Conservation (phyloP, 2,329 filamentous ascomycete species). For the Graphilbum fragrans region DNA sequence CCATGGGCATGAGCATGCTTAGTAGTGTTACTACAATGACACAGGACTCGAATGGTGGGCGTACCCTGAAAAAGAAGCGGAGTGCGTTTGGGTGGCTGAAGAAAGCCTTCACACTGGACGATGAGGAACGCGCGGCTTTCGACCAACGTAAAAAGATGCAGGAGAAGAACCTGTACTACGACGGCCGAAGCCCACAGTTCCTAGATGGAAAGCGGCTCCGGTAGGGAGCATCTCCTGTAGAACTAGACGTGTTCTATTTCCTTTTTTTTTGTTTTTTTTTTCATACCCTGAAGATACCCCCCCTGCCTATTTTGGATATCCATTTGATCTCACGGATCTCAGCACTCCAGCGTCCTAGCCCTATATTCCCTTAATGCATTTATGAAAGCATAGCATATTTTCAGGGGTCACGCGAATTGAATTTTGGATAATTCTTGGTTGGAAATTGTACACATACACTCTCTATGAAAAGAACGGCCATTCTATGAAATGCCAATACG, state of each 20-base stretch:
- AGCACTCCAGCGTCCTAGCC: background rate
- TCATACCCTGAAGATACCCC: background rate
- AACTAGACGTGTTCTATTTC: no score
- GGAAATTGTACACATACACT: no score
- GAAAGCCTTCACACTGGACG: conserved; percentile 53
- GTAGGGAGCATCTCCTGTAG: background rate
- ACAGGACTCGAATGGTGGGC: conserved; percentile 22
- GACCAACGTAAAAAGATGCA: conserved; percentile 40
- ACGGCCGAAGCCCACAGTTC: conserved; percentile 37
- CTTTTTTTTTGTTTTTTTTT: no score
- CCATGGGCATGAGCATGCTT: conserved; percentile 44
- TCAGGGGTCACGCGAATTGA: background rate
- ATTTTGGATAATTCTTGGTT: background rate
- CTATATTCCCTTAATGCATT: conserved; percentile 2
- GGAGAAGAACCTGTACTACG: conserved; percentile 33
- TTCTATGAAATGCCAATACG: no score
- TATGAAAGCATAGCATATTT: conserved; percentile 11
- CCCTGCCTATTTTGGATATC: background rate
- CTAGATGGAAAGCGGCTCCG: conserved; percentile 40
- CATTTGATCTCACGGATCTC: background rate
- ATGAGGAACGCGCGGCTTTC: conserved; percentile 48
- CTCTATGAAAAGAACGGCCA: no score
- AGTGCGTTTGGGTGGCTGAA: conserved; percentile 58
- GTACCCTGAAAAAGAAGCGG: conserved; percentile 49
- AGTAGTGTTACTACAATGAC: conserved; percentile 40